Percentiles rank a stretch among this genome's conserved stretches.
Evolutionary conservation across 2,329 filamentous ascomycete genomes (phyloP).

Genomic region (Ilyonectria mors-panacis): DNA sequence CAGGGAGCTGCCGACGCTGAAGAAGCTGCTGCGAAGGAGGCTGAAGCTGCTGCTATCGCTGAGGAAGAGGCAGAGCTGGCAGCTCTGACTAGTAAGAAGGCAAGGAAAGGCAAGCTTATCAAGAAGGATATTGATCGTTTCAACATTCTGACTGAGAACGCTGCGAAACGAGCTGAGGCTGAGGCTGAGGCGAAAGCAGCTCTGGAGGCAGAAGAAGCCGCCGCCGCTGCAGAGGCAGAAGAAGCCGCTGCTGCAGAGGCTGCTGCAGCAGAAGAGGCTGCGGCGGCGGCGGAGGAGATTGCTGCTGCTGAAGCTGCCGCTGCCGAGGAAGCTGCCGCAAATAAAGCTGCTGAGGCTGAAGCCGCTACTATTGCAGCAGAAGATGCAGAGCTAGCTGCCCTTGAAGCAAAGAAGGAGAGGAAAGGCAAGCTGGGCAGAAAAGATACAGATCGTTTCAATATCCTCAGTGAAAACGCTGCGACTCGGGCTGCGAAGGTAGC

Average conservation of each 20-base stretch:
- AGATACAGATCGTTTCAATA: conserved; percentile 61
- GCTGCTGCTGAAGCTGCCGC: conserved; percentile 31
- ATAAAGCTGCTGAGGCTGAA: conserved; percentile 28
- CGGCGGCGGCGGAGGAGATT: conserved; percentile 32
- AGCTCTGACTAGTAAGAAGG: conserved; percentile 54
- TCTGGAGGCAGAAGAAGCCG: conserved; percentile 37
- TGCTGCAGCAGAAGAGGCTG: conserved; percentile 17
- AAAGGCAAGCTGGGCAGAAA: conserved; percentile 63
- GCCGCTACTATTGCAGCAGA: conserved; percentile 25
- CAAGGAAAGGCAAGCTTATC: conserved; percentile 48
- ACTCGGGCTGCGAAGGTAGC: conserved; percentile 56
- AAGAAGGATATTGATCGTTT: conserved; percentile 51
- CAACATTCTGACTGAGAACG: conserved; percentile 42
- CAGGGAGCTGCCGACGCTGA: conserved; percentile 53
- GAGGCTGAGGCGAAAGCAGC: conserved; percentile 20
- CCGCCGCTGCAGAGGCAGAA: conserved; percentile 21
- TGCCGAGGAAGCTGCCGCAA: conserved; percentile 28
- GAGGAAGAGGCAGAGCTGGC: conserved; percentile 47
- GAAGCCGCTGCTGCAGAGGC: background rate
- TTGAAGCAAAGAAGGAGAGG: conserved; percentile 61
- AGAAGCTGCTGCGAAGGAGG: conserved; percentile 55
- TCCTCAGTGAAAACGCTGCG: conserved; percentile 53
- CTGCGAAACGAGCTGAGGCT: conserved; percentile 35
- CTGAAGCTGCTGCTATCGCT: conserved; percentile 38
- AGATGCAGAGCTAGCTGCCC: conserved; percentile 33